Evolutionary conservation across 352 stramenopile genomes (phyloP).

Genomic region (Phytopythium cucurbitacearum): DNA sequence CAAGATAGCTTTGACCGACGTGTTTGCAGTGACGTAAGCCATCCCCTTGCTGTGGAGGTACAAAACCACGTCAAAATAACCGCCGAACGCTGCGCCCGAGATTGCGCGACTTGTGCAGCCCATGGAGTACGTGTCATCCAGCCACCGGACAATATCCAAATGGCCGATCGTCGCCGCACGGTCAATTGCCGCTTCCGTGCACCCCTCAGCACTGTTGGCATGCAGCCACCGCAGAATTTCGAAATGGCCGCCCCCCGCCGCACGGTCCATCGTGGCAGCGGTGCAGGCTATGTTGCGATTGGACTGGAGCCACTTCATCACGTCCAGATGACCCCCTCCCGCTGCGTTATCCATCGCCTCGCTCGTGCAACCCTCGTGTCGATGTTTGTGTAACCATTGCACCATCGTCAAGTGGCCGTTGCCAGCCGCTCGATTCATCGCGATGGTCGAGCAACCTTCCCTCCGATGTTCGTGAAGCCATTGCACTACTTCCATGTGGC

Average conservation of each 20-base stretch:
- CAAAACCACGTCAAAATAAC: slow-evolving; percentile 3
- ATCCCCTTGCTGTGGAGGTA: neutral
- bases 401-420: slow-evolving; percentile 19
- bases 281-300: slow-evolving; percentile 4
- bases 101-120: slow-evolving; percentile 20
- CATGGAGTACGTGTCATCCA: slow-evolving; percentile 12
- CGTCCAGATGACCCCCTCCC: slow-evolving; percentile 24
- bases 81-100: slow-evolving; percentile 13
- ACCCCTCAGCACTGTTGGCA: slow-evolving; percentile 13
- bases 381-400: slow-evolving; percentile 20
- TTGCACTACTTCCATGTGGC: slow-evolving; percentile 8
- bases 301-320: slow-evolving; percentile 23
- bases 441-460: slow-evolving; percentile 11
- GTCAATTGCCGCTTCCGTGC: slow-evolving; percentile 12
- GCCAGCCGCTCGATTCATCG: slow-evolving; percentile 24
- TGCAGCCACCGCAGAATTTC: slow-evolving; percentile 7
- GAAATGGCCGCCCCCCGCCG: slow-evolving; percentile 1
- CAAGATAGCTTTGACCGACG: slow-evolving; percentile 19
- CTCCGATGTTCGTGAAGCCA: slow-evolving; percentile 13
- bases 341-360: slow-evolving; percentile 34
- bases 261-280: neutral
- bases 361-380: slow-evolving; percentile 25
- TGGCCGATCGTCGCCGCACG: slow-evolving; percentile 14
- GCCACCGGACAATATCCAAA: slow-evolving; percentile 26
- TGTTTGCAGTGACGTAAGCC: slow-evolving; percentile 5